These are phyloP conservation scores for Rhizopus delemar DNA, from an alignment of 371 early-diverging fungal genomes.

Conservation along the genomic window DNA sequence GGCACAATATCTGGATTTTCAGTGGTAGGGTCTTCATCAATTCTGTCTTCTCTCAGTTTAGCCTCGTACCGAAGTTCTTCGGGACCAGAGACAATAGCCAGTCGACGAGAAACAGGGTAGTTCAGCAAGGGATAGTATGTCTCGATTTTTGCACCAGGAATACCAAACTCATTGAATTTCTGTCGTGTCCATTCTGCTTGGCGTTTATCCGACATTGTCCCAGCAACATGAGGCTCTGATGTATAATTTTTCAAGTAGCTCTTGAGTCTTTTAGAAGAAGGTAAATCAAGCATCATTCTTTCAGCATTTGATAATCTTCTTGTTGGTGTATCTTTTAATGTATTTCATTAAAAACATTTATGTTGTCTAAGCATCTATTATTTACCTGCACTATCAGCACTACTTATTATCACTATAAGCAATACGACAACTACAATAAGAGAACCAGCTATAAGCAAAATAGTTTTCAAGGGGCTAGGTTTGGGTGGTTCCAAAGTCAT, in stretches of 20 bases:
- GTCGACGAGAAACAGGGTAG: slow-evolving; percentile 52
- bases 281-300: slow-evolving; percentile 8
- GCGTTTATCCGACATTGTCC: slow-evolving; percentile 41
- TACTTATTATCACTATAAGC: slow-evolving; percentile 12
- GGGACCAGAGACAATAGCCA: slow-evolving; percentile 57
- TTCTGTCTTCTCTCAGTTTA: slow-evolving; percentile 48
- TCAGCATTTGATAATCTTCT: slow-evolving; percentile 13
- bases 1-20: slow-evolving; percentile 51
- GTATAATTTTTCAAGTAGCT: slow-evolving; percentile 32
- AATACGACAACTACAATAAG: slow-evolving; percentile 22
- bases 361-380: neutral
- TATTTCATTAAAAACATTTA: neutral
- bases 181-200: slow-evolving; percentile 59
- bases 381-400: slow-evolving; percentile 12
- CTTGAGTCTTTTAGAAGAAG: slow-evolving; percentile 7
- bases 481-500: slow-evolving; percentile 47
- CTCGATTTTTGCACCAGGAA: slow-evolving; percentile 47
- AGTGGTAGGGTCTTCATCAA: slow-evolving; percentile 49
- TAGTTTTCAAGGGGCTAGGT: slow-evolving; percentile 19
- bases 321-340: neutral
- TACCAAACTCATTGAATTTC: slow-evolving; percentile 51
- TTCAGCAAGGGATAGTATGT: slow-evolving; percentile 62
- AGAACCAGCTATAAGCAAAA: slow-evolving; percentile 21
- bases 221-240: slow-evolving; percentile 59
- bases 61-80: slow-evolving; percentile 53